Percentiles rank a stretch among this genome's conserved stretches.
phyloP scores from a whole-genome alignment of 1,284 basidiomycete genomes.

The Neonothopanus nambi region DNA sequence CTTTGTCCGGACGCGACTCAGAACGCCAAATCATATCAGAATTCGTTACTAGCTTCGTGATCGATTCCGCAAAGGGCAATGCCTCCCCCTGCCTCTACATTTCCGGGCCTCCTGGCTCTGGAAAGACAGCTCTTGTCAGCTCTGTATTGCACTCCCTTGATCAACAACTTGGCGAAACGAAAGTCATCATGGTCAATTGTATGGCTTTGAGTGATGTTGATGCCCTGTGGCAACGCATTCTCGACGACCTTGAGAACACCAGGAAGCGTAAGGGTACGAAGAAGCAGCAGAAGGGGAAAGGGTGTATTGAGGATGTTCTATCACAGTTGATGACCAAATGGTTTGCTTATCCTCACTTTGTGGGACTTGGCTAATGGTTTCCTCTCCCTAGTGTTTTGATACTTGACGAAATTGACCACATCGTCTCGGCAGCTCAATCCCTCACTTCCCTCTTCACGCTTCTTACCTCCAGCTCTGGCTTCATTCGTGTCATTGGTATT shows the following conservation, averaged over 20 bases:
- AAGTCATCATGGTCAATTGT: conserved; percentile 68
- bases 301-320: conserved; percentile 46
- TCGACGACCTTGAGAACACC: conserved; percentile 49
- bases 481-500: conserved; percentile 71
- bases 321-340: conserved; percentile 49
- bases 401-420: conserved; percentile 79
- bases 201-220: conserved; percentile 70
- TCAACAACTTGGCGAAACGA: conserved; percentile 35
- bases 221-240: conserved; percentile 68
- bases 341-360: conserved; percentile 38
- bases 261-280: conserved; percentile 13
- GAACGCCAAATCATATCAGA: conserved; percentile 57
- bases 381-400: conserved; percentile 56
- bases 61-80: conserved; percentile 33
- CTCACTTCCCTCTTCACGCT: conserved; percentile 66
- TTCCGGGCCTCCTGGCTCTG: conserved; percentile 79
- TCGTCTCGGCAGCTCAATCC: conserved; percentile 56
- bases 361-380: conserved; percentile 17
- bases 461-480: conserved; percentile 46
- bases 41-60: conserved; percentile 54
- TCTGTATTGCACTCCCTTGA: conserved; percentile 50
- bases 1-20: conserved; percentile 61
- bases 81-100: conserved; percentile 58
- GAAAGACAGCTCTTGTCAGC: conserved; percentile 80
- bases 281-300: conserved; percentile 40